Conservation (phyloP, 495 filamentous ascomycete species). For the Penicillium herquei region DNA sequence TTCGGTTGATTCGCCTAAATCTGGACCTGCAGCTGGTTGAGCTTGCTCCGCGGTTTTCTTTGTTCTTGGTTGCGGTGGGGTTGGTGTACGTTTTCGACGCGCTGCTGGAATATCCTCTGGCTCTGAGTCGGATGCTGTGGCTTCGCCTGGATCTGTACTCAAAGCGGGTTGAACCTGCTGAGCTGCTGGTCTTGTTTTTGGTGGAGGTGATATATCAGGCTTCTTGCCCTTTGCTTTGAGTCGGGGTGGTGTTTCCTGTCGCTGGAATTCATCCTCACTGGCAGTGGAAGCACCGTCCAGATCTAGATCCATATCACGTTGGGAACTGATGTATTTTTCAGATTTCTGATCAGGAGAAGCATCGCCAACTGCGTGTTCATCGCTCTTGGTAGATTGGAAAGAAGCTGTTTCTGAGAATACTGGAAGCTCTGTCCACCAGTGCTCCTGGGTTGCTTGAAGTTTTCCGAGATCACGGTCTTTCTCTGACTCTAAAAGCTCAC, state of each 20-base stretch:
- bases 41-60: slow-evolving; percentile 5
- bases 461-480: slow-evolving; percentile 1
- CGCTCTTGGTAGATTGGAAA: slow-evolving; percentile 3
- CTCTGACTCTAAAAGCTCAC: slow-evolving; percentile 21
- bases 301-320: slow-evolving; percentile 13
- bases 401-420: slow-evolving; percentile 1
- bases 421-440: slow-evolving; percentile 43
- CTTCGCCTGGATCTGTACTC: slow-evolving; percentile 7
- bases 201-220: not conserved
- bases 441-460: slow-evolving; percentile 19
- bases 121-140: slow-evolving; percentile 25
- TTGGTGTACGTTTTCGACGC: not conserved
- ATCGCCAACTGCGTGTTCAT: not conserved
- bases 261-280: slow-evolving; percentile 33
- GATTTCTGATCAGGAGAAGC: not conserved
- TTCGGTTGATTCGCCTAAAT: slow-evolving; percentile 12
- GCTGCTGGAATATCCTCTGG: not conserved
- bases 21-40: not conserved
- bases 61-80: not conserved
- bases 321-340: not conserved
- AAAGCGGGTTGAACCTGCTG: slow-evolving; percentile 2
- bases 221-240: not conserved
- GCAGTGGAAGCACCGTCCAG: slow-evolving; percentile 19
- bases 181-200: slow-evolving; percentile 3
- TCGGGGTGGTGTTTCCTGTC: slow-evolving; percentile 1